phyloP scores from a whole-genome alignment of 805 yeast genomes.

The Wickerhamia fluorescens region DNA sequence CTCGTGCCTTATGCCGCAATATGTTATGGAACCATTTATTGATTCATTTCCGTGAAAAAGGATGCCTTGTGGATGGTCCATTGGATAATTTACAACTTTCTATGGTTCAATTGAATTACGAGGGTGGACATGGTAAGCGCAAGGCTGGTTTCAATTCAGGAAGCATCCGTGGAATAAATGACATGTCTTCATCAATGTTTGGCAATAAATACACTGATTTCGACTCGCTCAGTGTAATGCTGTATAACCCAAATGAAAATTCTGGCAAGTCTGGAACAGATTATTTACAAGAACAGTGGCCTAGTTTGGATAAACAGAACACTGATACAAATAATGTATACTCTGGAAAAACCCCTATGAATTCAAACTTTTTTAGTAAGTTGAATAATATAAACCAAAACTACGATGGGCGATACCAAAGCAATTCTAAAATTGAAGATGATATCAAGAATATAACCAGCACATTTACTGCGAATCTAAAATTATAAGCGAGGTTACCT shows the following conservation, averaged over 20 bases:
- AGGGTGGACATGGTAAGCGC: too few relatives aligned
- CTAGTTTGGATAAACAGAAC: conserved; percentile 14
- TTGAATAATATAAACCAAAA: conserved; percentile 15
- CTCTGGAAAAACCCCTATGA: conserved; percentile 6
- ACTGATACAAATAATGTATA: conserved; percentile 4
- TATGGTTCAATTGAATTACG: conserved; percentile 41
- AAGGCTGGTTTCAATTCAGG: conserved; percentile 2
- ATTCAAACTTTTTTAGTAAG: conserved; percentile 28
- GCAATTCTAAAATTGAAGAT: conserved; percentile 18
- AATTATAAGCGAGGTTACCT: conserved; percentile 8
- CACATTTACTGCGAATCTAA: conserved; percentile 31
- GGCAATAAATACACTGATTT: too few relatives aligned
- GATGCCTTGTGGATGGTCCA: conserved; percentile 87
- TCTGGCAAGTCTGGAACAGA: background rate
- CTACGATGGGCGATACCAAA: conserved; percentile 5
- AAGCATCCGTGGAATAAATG: conserved; percentile 7
- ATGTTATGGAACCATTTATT: conserved; percentile 73
- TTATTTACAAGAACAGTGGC: conserved; percentile 15
- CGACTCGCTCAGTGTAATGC: conserved; percentile 21
- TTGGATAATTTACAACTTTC: conserved; percentile 72
- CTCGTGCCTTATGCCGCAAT: conserved; percentile 64
- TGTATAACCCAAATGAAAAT: conserved; percentile 12
- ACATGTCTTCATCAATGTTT: too few relatives aligned
- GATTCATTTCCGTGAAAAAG: conserved; percentile 72
- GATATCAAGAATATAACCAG: conserved; percentile 32